Base-by-base conservation (phyloP, 139 green algal genomes). In the Coccomyxa sp. region DNA sequence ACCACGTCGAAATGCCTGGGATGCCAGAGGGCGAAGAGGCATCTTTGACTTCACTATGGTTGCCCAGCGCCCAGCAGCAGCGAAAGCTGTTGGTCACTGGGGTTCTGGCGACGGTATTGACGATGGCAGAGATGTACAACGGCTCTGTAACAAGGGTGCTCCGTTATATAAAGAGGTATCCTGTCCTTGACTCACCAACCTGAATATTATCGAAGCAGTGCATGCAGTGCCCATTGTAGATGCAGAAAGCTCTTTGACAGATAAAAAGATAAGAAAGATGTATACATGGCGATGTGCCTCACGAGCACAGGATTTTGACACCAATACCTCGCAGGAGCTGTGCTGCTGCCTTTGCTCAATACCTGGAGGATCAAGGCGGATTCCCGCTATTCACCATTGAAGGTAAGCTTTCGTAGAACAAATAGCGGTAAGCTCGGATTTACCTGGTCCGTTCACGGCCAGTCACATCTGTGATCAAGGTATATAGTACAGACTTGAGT, bases 331-430 rank as follows among this genome's bases (percentile, higher is more conserved):
- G 71, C 71, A 76, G 71, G 71, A 39, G 71, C 27, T 31, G 39
- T 10, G 8, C 22, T 64, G 39, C 39, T 27, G 37, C 39, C 10
- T 33, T 85, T 55, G 80, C 79, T 34, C 55, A 68, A 0, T 88
- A 81, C 70, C 40, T 85, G 24, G 83, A 88, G 73, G 80, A 85
- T 24, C 79, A 83, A 68, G 81, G 83, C 22, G 83, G 83, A 50
- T 70, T 88, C 7, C 83, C 81, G 18, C 73, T 88, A 6, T 83
- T 88, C 38, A 88, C 83, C 6, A 68, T 85, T 55, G 81, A 85
- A 78, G 83, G 79, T 85, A 37, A 33, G 54, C 37, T 71, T n/a
- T n/a, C n/a, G n/a, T n/a, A n/a, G n/a, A n/a, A n/a, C n/a, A n/a
- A n/a, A n/a, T n/a, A n/a, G n/a, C n/a, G n/a, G n/a, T n/a, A n/a